These are phyloP conservation scores for Globisporangium middletonii DNA, from an alignment of 352 stramenopile species.

Conservation along the genomic window DNA sequence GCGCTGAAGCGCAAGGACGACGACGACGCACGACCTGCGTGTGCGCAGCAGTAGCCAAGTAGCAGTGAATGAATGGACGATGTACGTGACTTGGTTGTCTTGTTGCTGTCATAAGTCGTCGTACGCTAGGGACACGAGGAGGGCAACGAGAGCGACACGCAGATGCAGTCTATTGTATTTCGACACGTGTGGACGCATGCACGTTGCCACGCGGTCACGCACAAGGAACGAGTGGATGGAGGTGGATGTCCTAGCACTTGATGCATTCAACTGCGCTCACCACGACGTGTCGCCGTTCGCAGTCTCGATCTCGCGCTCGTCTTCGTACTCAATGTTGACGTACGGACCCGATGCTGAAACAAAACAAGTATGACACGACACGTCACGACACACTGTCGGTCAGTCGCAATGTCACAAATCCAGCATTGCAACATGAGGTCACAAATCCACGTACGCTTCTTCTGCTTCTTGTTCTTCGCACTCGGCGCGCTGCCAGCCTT, in stretches of 20 bases:
- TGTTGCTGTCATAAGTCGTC: too few species aligned
- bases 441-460: slow-evolving; percentile 37
- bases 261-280: not conserved
- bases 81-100: not conserved
- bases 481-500: slow-evolving; percentile 29
- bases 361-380: too few species aligned
- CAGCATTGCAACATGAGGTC: not conserved
- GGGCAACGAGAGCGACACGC: not conserved
- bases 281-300: slow-evolving; percentile 1
- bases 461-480: slow-evolving; percentile 60
- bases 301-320: not conserved
- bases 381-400: slow-evolving; percentile 2
- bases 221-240: too few species aligned
- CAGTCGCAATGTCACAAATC: slow-evolving; percentile 1
- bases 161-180: slow-evolving; percentile 1
- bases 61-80: not conserved
- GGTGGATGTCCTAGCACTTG: too few species aligned
- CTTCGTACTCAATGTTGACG: slow-evolving; percentile 70
- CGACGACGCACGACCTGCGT: slow-evolving; percentile 29
- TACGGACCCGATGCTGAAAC: slow-evolving; percentile 39
- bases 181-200: not conserved
- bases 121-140: not conserved
- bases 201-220: not conserved
- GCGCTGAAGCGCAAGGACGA: slow-evolving; percentile 13
- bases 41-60: slow-evolving; percentile 36